phyloP scores from a whole-genome alignment of 1,139 yeast genomes.

The Geotrichum klebahnii region DNA sequence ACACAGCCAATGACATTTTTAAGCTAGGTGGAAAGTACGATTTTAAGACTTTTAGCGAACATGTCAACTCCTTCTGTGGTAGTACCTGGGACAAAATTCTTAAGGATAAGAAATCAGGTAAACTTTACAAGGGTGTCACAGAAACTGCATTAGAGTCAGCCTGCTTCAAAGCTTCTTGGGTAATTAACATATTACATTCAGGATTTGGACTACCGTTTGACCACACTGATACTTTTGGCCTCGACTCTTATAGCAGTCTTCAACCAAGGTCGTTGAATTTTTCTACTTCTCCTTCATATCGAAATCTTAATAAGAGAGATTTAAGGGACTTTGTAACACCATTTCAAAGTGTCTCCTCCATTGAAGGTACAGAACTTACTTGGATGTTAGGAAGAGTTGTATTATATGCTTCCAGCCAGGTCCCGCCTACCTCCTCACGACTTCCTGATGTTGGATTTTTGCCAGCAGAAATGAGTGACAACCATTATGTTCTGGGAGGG shows the following conservation, averaged over 20 bases:
- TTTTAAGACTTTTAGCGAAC: constrained; percentile 43
- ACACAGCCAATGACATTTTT: constrained; percentile 54
- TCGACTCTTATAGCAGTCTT: constrained; percentile 4
- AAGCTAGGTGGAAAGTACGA: constrained; percentile 43
- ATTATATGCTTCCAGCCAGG: constrained; percentile 48
- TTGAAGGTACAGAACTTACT: constrained; percentile 63
- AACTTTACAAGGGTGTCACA: constrained; percentile 36
- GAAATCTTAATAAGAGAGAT: constrained; percentile 19
- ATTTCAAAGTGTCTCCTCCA: constrained; percentile 56
- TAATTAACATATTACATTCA: constrained; percentile 63
- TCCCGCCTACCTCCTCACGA: constrained; percentile 27
- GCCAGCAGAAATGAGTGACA: constrained; percentile 20
- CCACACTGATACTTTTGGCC: constrained; percentile 28
- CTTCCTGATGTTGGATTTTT: constrained; percentile 24
- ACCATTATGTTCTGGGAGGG: constrained; percentile 22
- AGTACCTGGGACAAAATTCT: constrained; percentile 47
- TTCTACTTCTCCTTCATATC: not conserved
- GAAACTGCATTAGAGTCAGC: constrained; percentile 48
- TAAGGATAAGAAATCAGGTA: constrained; percentile 28
- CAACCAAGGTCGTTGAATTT: not conserved
- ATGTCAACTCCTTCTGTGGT: constrained; percentile 48
- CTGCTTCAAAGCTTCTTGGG: constrained; percentile 74
- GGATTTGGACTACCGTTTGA: constrained; percentile 71
- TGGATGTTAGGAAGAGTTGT: constrained; percentile 85
- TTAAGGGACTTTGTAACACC: constrained; percentile 41